Base-by-base conservation (phyloP, 257 asterid species). In the Pogostemon cablin region DNA sequence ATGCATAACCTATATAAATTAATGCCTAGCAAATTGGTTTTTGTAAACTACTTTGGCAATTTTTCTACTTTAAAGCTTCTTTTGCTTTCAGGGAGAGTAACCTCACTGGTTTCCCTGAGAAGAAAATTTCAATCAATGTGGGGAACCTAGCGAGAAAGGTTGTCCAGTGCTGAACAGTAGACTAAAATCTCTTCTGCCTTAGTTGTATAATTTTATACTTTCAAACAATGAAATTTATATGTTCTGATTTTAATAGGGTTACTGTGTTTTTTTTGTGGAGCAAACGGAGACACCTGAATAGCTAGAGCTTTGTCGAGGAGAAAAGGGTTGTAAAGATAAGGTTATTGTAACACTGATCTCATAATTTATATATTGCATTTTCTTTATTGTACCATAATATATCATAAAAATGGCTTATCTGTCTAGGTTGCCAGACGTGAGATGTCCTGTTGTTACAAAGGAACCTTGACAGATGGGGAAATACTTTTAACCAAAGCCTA, bases 51-150 rank as follows among this genome's bases (percentile, higher is more conserved):
- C 62, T 68, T 53, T 76, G 38, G 68, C 48, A 7, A 48, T 41
- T 47, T 50, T 70, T 71, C 60, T 11, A 46, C 62, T 67, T 73
- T 52, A 76, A 70, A 7, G 59, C 46, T 76, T 61, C 62, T 80
- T 80, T 62, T 73, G 35, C 68, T 76, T 66, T 25, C 79, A 93
- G 98, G 98, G 97, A 72, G 97, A 93, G 40, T 96, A 93, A 83
- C 97, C 98, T 48, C 98, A 93, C 77, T 93, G 97, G 98, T 54
- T 93, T 93, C 80, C 98, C 98, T 54, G 98, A 93, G 82, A 93
- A 85, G 81, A 93, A 90, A 87, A 90, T 88, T 84, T 82, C 93
- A 52, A 63, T 84, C 77, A 84, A 88, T 73, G 82, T 85, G 35
- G 96, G 90, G 85, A 93, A 90, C 85, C 84, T 93, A 72, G 96